Evolutionary conservation across 116 monocot genomes (phyloP), one percentile per base, ranked within the genome.

Genomic region (Zostera marina): DNA sequence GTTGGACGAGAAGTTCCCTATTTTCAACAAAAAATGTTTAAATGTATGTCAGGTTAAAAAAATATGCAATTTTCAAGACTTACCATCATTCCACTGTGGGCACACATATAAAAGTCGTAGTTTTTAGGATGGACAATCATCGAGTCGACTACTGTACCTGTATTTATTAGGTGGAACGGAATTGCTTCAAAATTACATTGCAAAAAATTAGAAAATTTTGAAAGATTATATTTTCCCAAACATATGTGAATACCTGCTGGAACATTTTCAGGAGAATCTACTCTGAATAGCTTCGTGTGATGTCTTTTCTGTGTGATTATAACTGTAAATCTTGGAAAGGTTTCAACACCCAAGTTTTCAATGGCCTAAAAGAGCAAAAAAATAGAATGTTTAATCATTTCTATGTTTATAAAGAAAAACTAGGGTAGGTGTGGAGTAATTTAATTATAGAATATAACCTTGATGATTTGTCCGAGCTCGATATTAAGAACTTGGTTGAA

Each of bases 81-180:
- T 81, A 92, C 86, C 47, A 82, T 82, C 60, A 72, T 74, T 69
- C 86, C 91, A 16, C 68, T 77, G 19, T 92, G 86, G 49, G 86
- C 77, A 52, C 78, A 86, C 91, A 92, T 92, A 63, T 66, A 92
- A 70, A 92, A 92, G 52, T 92, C 86, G 40, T 86, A 82, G 52
- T 86, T 69, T 26, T 66, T 82, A 17, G 91, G 86, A 62, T 85
- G 86, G 22, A 85, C 86, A 46, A 91, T 63, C 25, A 47, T 66
- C 7, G 75, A 75, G 49, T 85, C 91, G 11, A 91, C 91, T 13
- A 91, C 77, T 61, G 85, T 91, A 38, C 85, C 85, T 85, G 79
- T 23, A 41, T 5, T 8, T 39, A 60, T 32, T 32, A 3, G 32
- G 32, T 32, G 32, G 44, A n/a, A 15, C 20, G 4, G 59, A 26